Conservation (phyloP, 2,329 filamentous ascomycete genomes). For the Xylariaceae sp. region DNA sequence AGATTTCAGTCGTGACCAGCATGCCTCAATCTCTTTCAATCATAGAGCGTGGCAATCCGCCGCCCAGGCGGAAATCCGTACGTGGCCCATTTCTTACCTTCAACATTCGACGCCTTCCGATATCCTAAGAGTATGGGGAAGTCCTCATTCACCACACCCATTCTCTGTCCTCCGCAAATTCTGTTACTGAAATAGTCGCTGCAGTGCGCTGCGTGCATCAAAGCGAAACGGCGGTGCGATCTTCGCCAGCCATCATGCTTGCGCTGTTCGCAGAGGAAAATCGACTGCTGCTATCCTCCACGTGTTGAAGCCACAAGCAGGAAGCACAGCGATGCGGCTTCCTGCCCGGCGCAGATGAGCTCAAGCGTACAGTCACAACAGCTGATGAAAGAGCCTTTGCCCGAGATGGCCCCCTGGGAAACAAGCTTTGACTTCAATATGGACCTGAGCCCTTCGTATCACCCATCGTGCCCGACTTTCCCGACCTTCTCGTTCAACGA, state of each 20-base stretch:
- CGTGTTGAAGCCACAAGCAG: neutral
- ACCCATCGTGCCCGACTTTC: slow-evolving; percentile 2
- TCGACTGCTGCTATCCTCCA: slow-evolving; percentile 27
- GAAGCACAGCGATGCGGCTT: neutral
- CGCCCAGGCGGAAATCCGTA: slow-evolving; percentile 33
- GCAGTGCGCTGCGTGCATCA: slow-evolving; percentile 32
- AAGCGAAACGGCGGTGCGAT: slow-evolving; percentile 31
- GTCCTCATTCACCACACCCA: too few species aligned
- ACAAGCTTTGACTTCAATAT: slow-evolving; percentile 24
- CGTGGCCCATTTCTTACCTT: slow-evolving; percentile 1
- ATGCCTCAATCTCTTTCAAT: slow-evolving; percentile 26
- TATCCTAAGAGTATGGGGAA: too few species aligned
- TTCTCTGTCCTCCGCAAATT: neutral
- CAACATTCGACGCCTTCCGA: too few species aligned
- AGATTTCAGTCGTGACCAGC: too few species aligned
- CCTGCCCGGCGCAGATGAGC: neutral
- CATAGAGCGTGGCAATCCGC: slow-evolving; percentile 29
- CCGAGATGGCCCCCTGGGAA: slow-evolving; percentile 21
- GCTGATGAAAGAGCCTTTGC: neutral
- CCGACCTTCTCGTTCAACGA: slow-evolving; percentile 21
- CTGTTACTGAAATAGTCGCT: neutral
- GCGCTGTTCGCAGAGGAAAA: slow-evolving; percentile 29
- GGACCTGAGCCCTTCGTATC: slow-evolving; percentile 12
- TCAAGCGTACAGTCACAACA: slow-evolving; percentile 1
- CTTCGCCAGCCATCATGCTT: slow-evolving; percentile 30